phyloP scores from a whole-genome alignment of 306 rosid genomes.

The Cotoneaster glaucophyllus region DNA sequence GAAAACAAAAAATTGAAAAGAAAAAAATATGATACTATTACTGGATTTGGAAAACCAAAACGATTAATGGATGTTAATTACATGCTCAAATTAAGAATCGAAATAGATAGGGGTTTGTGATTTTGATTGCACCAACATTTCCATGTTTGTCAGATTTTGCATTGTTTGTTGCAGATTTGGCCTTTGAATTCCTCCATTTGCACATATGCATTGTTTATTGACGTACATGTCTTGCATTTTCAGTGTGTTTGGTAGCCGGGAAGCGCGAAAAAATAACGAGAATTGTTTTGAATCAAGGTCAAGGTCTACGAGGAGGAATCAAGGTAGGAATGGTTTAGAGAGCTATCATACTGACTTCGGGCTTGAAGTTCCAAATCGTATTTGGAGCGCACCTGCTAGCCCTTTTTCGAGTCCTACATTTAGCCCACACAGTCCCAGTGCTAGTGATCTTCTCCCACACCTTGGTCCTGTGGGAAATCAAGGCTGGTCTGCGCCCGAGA shows the following conservation, averaged over 20 bases:
- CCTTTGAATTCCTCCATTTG: neutral
- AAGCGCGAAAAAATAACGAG: constrained; percentile 24
- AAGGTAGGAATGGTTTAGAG: constrained; percentile 12
- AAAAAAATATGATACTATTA: too few species aligned
- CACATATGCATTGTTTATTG: neutral
- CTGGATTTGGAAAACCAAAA: neutral
- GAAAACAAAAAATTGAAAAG: too few species aligned
- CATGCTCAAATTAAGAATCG: neutral
- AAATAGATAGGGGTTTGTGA: neutral
- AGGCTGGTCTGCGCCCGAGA: constrained; percentile 83
- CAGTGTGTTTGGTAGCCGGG: constrained; percentile 48
- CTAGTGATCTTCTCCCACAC: constrained; percentile 40
- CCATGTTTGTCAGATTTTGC: neutral
- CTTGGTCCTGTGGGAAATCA: constrained; percentile 40
- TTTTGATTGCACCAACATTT: neutral
- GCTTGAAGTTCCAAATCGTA: constrained; percentile 22
- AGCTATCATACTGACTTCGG: constrained; percentile 21
- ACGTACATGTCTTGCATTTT: constrained; percentile 1
- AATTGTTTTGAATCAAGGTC: constrained; percentile 27
- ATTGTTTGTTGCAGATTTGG: neutral
- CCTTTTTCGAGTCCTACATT: constrained; percentile 55
- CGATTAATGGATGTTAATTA: neutral
- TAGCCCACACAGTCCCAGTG: constrained; percentile 40
- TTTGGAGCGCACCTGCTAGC: constrained; percentile 64
- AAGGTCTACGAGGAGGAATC: constrained; percentile 20